Conservation (phyloP, 2,329 filamentous ascomycete species). For the Acrocalymma vagum region DNA sequence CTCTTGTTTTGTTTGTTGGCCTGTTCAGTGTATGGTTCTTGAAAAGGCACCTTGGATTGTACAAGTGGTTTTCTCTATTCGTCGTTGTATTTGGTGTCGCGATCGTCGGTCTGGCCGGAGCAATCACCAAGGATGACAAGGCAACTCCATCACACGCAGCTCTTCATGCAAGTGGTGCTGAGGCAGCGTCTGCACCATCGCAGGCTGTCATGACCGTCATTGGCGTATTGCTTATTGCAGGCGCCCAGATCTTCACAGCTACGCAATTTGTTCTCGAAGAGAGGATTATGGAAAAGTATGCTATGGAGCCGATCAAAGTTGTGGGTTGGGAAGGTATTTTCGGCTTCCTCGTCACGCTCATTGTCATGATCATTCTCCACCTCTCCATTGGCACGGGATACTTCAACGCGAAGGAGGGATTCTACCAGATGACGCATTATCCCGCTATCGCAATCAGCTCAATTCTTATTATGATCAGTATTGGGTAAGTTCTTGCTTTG, state of each 20-base stretch:
- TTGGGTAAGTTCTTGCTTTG: slow-evolving; percentile 71
- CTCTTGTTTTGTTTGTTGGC: slow-evolving; percentile 93
- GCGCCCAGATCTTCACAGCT: slow-evolving; percentile 95
- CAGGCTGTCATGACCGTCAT: slow-evolving; percentile 75
- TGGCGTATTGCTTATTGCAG: slow-evolving; percentile 89
- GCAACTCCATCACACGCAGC: slow-evolving; percentile 45
- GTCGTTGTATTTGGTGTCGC: slow-evolving; percentile 90
- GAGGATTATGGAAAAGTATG: slow-evolving; percentile 82
- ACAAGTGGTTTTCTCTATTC: slow-evolving; percentile 90
- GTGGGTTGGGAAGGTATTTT: slow-evolving; percentile 98
- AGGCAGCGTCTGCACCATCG: slow-evolving; percentile 55
- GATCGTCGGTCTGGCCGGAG: slow-evolving; percentile 87
- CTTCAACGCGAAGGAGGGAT: slow-evolving; percentile 89
- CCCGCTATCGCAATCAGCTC: slow-evolving; percentile 77
- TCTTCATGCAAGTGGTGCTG: slow-evolving; percentile 22
- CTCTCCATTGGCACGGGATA: slow-evolving; percentile 80
- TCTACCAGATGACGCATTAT: slow-evolving; percentile 79
- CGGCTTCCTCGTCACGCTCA: slow-evolving; percentile 80
- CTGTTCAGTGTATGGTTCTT: slow-evolving; percentile 94
- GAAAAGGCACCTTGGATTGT: slow-evolving; percentile 78
- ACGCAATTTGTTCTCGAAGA: slow-evolving; percentile 97
- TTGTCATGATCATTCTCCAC: slow-evolving; percentile 84
- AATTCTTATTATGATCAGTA: slow-evolving; percentile 94
- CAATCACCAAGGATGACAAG: slow-evolving; percentile 76
- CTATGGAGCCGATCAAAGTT: slow-evolving; percentile 85